phyloP scores from a whole-genome alignment of 495 filamentous ascomycete genomes.

The Aspergillus cristatus region DNA sequence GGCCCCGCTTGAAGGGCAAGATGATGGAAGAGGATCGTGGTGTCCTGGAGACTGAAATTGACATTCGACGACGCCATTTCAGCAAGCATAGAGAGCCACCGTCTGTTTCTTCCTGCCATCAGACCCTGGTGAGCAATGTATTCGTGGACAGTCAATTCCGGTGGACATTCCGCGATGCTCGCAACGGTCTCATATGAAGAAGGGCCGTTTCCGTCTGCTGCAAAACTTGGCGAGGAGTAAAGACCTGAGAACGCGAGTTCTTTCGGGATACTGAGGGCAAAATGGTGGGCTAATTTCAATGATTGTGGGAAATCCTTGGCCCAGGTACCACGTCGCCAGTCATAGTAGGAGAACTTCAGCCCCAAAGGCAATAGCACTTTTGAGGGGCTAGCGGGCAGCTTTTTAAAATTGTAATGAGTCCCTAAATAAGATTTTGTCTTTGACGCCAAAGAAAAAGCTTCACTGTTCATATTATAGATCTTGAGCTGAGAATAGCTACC shows the following conservation, averaged over 20 bases:
- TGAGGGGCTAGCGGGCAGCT: slow-evolving; percentile 14
- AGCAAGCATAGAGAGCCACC: slow-evolving; percentile 43
- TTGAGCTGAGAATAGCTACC: slow-evolving; percentile 18
- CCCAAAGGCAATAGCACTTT: slow-evolving; percentile 14
- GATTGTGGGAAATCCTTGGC: slow-evolving; percentile 14
- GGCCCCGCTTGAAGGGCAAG: slow-evolving; percentile 40
- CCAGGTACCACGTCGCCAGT: slow-evolving; percentile 18
- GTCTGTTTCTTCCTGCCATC: slow-evolving; percentile 31
- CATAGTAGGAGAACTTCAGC: slow-evolving; percentile 14
- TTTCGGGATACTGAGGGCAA: slow-evolving; percentile 20
- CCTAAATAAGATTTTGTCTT: slow-evolving; percentile 30
- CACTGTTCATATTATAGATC: slow-evolving; percentile 17
- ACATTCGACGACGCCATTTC: slow-evolving; percentile 41
- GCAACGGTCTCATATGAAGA: slow-evolving; percentile 34
- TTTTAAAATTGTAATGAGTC: slow-evolving; percentile 32
- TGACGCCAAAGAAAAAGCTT: slow-evolving; percentile 26
- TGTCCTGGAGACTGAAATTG: slow-evolving; percentile 37
- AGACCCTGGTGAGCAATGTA: slow-evolving; percentile 39
- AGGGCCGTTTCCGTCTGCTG: slow-evolving; percentile 9
- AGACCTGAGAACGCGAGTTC: slow-evolving; percentile 13
- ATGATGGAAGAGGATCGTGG: slow-evolving; percentile 25
- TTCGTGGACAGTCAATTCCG: slow-evolving; percentile 38
- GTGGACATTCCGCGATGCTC: slow-evolving; percentile 30
- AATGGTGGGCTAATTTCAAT: slow-evolving; percentile 30
- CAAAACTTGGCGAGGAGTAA: slow-evolving; percentile 10